Evolutionary conservation across 108 stramenopile species (phyloP), one percentile per base, ranked within the genome.

Genomic region (Poteriospumella lacustris): DNA sequence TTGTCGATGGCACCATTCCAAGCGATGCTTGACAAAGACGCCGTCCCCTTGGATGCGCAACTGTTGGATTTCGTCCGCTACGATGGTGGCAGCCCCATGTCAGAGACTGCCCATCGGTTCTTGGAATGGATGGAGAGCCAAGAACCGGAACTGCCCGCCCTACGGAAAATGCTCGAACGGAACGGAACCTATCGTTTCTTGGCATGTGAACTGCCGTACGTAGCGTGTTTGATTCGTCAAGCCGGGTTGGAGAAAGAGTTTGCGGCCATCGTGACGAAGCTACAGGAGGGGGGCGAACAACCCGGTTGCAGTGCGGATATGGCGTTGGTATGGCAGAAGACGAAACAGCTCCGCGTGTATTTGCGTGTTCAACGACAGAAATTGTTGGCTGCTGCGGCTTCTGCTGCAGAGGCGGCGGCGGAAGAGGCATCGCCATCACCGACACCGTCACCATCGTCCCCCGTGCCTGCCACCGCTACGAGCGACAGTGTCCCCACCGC

Each of bases 151-250:
- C 70, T 31, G 5, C 12, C 33, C n/a, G 5, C 36, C 12, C 70
- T 73, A 3, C 12, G 41, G 3, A 3, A 73, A 56, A 42, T 31
- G 9, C 12, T 73, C 9, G 47, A 73, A 24, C 26, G 36, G 41
- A 5, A 15, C 26, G 36, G 41, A 19, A 33, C 36, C 3, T 73
- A 73, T 56, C 28, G 44, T 12, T 73, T 73, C 36, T 31, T 42
- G 5, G 26, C 41, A 28, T 39, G 36, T 42, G 70, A 73, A 38
- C 40, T 73, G 33, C 70, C 70, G 5, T 44, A 33, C 31, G 24
- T 73, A 5, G 70, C 70, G 38, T 73, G 70, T 42, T 26, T 73
- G 36, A n/a, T 73, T 9, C 26, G 36, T 9, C 70, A 73, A 9
- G 33, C 40, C 33, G 43, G 44, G 31, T 24, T 73, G 44, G 41